A percentile compares a stretch with the other conserved stretches of the same genome.
phyloP scores from a whole-genome alignment of 2,329 filamentous ascomycete species.

The Diaporthe capsici region DNA sequence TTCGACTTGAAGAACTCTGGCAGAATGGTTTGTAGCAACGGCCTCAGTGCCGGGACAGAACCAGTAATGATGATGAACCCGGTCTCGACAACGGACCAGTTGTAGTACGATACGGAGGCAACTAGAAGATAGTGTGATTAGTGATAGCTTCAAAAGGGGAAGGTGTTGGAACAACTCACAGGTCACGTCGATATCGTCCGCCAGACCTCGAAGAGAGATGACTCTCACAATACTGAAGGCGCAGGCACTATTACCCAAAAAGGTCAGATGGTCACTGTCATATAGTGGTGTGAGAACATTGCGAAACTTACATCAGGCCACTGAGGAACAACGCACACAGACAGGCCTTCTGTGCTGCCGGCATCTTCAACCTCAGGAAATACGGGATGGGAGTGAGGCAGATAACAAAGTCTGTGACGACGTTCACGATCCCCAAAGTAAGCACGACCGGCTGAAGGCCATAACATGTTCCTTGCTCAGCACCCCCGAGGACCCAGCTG shows the following conservation, averaged over 20 bases:
- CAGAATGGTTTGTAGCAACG: constrained; percentile 40
- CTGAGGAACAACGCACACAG: constrained; percentile 49
- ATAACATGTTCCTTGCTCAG: constrained; percentile 44
- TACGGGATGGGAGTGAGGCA: constrained; percentile 49
- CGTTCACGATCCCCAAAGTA: constrained; percentile 49
- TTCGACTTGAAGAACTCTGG: constrained; percentile 22
- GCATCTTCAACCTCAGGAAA: constrained; percentile 49
- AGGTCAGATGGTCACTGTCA: not conserved
- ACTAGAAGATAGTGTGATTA: constrained; percentile 41
- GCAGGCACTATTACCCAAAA: constrained; percentile 45
- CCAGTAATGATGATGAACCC: constrained; percentile 52
- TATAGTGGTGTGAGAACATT: fast-evolving
- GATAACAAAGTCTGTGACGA: constrained; percentile 49
- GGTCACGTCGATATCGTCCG: constrained; percentile 48
- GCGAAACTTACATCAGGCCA: constrained; percentile 49
- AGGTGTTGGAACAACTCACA: constrained; percentile 43
- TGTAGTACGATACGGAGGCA: constrained; percentile 48
- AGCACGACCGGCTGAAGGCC: constrained; percentile 47
- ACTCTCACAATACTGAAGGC: constrained; percentile 47
- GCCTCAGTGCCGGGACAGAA: constrained; percentile 51
- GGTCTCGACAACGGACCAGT: constrained; percentile 52
- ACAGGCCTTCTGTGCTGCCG: constrained; percentile 46
- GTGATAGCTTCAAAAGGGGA: not conserved
- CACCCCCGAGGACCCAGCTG: constrained; percentile 48
- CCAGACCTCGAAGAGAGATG: constrained; percentile 43